A percentile compares a stretch with the other conserved stretches of the same genome.
phyloP scores from a whole-genome alignment of 306 rosid genomes.

The Abrus pulchellus region DNA sequence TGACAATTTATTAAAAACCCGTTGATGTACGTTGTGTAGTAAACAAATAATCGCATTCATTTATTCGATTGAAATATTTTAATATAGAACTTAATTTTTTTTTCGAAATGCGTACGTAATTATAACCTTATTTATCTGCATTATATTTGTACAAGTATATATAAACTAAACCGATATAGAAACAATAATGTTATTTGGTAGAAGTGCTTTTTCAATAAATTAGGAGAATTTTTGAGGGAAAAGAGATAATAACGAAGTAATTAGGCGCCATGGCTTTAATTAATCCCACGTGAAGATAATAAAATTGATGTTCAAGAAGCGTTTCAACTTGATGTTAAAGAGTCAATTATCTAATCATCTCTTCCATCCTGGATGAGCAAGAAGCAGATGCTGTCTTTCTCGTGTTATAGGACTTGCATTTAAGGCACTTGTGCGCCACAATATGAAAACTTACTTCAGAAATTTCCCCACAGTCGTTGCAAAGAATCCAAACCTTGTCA shows the following conservation, averaged over 20 bases:
- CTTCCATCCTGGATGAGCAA: slow-evolving; percentile 59
- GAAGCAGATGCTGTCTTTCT: slow-evolving; percentile 66
- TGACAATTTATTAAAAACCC: neutral
- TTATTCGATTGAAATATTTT: too few species aligned
- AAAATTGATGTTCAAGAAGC: neutral
- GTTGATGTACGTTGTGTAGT: neutral
- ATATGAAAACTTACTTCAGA: slow-evolving; percentile 68
- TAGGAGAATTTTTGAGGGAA: too few species aligned
- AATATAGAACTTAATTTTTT: too few species aligned
- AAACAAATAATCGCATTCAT: neutral
- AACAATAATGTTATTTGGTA: too few species aligned
- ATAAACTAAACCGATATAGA: too few species aligned
- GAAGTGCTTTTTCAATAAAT: too few species aligned
- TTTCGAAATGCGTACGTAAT: too few species aligned
- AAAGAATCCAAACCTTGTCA: slow-evolving; percentile 75
- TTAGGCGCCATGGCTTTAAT: neutral
- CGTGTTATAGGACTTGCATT: slow-evolving; percentile 59
- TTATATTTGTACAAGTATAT: too few species aligned
- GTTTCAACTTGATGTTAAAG: slow-evolving; percentile 7
- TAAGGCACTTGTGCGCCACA: slow-evolving; percentile 55
- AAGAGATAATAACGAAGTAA: neutral
- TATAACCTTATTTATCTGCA: too few species aligned
- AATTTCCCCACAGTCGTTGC: slow-evolving; percentile 77
- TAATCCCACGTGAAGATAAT: neutral
- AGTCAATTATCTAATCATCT: slow-evolving; percentile 53